phyloP scores from a whole-genome alignment of 2,329 filamentous ascomycete genomes.

The Exophiala bonariae region DNA sequence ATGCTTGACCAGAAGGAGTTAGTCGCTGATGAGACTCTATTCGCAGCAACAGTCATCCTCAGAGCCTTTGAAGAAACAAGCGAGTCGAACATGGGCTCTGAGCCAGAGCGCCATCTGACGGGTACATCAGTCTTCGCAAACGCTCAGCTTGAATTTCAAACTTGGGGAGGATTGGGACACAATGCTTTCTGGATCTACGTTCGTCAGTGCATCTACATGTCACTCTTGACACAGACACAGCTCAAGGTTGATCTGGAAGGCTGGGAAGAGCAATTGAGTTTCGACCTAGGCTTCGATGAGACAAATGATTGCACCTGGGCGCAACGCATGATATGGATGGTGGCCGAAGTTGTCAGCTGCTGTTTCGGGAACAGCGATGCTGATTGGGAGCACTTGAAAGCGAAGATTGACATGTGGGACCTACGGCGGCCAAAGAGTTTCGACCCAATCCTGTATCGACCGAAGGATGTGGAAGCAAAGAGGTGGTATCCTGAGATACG shows the following conservation, averaged over 20 bases:
- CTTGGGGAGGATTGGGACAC: constrained; percentile 24
- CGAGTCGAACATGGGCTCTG: constrained; percentile 24
- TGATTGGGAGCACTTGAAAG: too few relatives aligned
- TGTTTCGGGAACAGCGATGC: constrained; percentile 23
- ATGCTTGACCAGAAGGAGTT: constrained; percentile 40
- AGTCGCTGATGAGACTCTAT: constrained; percentile 40
- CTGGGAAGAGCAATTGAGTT: constrained; percentile 18
- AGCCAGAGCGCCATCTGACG: constrained; percentile 8
- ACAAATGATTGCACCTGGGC: constrained; percentile 44
- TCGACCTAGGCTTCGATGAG: constrained; percentile 40
- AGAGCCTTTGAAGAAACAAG: constrained; percentile 45
- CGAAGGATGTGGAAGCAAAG: too few relatives aligned
- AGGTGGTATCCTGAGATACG: too few relatives aligned
- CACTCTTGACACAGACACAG: constrained; percentile 30
- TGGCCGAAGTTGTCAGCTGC: constrained; percentile 30
- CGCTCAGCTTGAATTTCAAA: constrained; percentile 26
- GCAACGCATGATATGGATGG: constrained; percentile 39
- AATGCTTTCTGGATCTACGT: constrained; percentile 31
- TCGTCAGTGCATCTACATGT: constrained; percentile 37
- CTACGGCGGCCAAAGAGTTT: too few relatives aligned
- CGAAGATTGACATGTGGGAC: too few relatives aligned
- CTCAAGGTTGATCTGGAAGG: constrained; percentile 29
- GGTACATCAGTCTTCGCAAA: constrained; percentile 25
- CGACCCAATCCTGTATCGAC: too few relatives aligned
- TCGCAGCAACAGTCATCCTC: constrained; percentile 43